Evolutionary conservation across 805 yeast species (phyloP).

Genomic region (Candida tallmaniae): DNA sequence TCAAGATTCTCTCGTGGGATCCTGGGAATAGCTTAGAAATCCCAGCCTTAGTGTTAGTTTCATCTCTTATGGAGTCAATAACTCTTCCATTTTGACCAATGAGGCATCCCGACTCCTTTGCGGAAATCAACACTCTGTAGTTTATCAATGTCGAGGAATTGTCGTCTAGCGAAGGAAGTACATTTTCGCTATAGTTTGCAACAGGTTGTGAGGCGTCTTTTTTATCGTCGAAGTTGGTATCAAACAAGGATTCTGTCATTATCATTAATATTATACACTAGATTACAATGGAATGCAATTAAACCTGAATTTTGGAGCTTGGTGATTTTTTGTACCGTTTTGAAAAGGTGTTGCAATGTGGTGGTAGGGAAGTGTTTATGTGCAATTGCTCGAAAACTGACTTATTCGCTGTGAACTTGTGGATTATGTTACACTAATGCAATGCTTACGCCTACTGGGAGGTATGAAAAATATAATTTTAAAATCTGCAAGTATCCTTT

Average conservation of each 20-base stretch:
- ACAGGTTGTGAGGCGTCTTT: background rate
- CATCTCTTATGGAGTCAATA: slow-evolving; percentile 70
- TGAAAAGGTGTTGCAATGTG: no score
- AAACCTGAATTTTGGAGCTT: no score
- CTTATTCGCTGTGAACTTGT: no score
- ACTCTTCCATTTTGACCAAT: slow-evolving; percentile 83
- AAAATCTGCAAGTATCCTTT: no score
- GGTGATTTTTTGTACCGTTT: no score
- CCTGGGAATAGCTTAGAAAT: slow-evolving; percentile 78
- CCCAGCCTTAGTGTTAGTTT: slow-evolving; percentile 79
- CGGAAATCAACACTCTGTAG: slow-evolving; percentile 62
- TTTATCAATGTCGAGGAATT: slow-evolving; percentile 31
- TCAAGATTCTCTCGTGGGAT: slow-evolving; percentile 76
- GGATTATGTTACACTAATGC: no score
- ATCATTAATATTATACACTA: slow-evolving; percentile 5
- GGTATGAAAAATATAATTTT: no score
- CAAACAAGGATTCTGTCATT: slow-evolving; percentile 18
- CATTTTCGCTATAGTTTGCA: background rate
- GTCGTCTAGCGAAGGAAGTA: slow-evolving; percentile 8
- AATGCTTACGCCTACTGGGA: no score
- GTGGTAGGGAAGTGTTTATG: no score
- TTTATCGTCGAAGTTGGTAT: slow-evolving; percentile 21
- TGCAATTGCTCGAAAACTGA: no score
- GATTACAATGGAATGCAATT: no score
- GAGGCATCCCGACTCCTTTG: slow-evolving; percentile 85